Base-by-base conservation (phyloP, 257 asterid species). In the Jacaranda copaia region DNA sequence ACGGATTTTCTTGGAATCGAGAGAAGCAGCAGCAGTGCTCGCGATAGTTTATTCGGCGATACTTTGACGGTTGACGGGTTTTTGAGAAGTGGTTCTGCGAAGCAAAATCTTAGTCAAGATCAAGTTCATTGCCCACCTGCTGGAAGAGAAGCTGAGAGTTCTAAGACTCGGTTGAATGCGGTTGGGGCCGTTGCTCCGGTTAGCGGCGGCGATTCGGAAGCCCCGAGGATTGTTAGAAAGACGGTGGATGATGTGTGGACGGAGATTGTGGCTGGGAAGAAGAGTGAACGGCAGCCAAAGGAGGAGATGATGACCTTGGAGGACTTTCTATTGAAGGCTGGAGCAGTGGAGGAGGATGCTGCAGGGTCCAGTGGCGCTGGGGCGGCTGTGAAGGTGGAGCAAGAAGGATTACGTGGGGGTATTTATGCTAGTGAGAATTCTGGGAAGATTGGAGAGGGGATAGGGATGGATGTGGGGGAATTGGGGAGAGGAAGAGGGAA, bases 171-270 rank as follows among this genome's bases (percentile, higher is more conserved):
- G 46, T 42, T 42, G 46, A 42, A 42, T 42, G 8, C 46, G 7
- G 46, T 42, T 42, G 46, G 51, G 13, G 12, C 51, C 1, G 51
- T 45, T 10, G 8, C 8, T 42, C 46, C 46, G 46, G 5, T 42
- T 4, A 42, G 46, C 46, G 8, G 46, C 8, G 6, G 46, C 8
- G 39, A 32, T 32, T 51, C 74, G 52, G 75, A 70, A 40, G 52
- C 65, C 18, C 42, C 67, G 0, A 39, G 42, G 12, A 12, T 25
- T 6, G 56, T 10, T 2, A 79, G 77, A 78, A 83, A 77, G 80
- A 85, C 96, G 62, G 96, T 76, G 73, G 93, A 90, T 68, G 96
- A 88, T 61, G 93, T 90, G 36, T 90, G 92, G 93, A 87, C 86
- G 75, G 92, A 88, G 69, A 90, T 90, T 48, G 76, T 87, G 84